Evolutionary conservation across 2,329 filamentous ascomycete genomes (phyloP).

Genomic region (Pseudogymnoascus sp.): DNA sequence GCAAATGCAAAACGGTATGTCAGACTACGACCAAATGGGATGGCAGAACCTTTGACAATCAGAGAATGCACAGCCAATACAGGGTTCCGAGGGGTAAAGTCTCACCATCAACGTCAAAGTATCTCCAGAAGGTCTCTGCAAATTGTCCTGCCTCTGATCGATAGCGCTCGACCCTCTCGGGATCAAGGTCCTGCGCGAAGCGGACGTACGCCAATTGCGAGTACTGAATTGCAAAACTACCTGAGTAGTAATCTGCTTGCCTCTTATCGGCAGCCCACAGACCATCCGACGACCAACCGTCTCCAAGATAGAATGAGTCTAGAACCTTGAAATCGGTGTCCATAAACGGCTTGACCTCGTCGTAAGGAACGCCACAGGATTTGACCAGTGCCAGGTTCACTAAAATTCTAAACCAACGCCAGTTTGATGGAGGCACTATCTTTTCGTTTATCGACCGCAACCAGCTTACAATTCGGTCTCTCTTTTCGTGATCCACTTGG

Average conservation of each 20-base stretch:
- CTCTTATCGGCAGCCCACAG: slow-evolving; percentile 29
- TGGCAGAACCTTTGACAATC: slow-evolving; percentile 36
- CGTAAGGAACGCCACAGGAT: slow-evolving; percentile 31
- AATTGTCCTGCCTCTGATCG: slow-evolving; percentile 34
- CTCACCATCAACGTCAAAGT: slow-evolving; percentile 39
- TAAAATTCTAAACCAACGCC: slow-evolving; percentile 46
- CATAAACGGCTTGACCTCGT: slow-evolving; percentile 31
- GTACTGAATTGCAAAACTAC: slow-evolving; percentile 47
- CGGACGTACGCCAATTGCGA: slow-evolving; percentile 39
- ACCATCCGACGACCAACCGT: slow-evolving; percentile 43
- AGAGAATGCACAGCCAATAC: neutral
- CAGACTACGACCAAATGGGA: slow-evolving; percentile 43
- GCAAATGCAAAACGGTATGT: slow-evolving; percentile 44
- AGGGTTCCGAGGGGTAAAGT: neutral
- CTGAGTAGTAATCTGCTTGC: slow-evolving; percentile 46
- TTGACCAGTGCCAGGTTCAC: slow-evolving; percentile 39
- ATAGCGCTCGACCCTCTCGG: slow-evolving; percentile 31
- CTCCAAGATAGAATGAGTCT: slow-evolving; percentile 36
- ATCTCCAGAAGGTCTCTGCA: slow-evolving; percentile 36
- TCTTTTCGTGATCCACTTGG: slow-evolving; percentile 23
- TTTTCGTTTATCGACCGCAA: slow-evolving; percentile 36
- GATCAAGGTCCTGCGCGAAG: slow-evolving; percentile 36
- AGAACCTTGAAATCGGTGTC: slow-evolving; percentile 35
- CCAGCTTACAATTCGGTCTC: slow-evolving; percentile 34
- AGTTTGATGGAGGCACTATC: slow-evolving; percentile 41